Evolutionary conservation across 2,329 filamentous ascomycete species (phyloP).

Genomic region (Neopestalotiopsis sp.): DNA sequence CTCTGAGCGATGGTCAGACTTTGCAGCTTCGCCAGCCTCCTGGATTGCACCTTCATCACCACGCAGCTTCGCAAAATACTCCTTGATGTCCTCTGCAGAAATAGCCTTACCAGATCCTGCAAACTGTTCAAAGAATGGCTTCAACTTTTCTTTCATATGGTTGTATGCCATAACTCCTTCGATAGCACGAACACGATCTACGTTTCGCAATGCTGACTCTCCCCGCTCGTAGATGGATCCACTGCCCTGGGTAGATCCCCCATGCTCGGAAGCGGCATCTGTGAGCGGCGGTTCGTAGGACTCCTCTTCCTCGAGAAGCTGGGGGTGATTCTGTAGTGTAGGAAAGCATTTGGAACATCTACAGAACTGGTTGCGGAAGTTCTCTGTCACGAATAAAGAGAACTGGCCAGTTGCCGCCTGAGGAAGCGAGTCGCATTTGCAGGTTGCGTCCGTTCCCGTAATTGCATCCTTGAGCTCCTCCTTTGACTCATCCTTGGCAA

Average conservation of each 20-base stretch:
- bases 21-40: conserved; percentile 62
- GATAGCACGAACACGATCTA: conserved; percentile 92
- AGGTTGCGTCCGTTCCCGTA: conserved; percentile 38
- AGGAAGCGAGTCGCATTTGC: conserved; percentile 68
- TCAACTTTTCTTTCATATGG: conserved; percentile 93
- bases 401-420: conserved; percentile 62
- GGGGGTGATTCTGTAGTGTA: conserved; percentile 70
- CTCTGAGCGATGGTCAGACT: conserved; percentile 50
- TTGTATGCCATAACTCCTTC: conserved; percentile 99
- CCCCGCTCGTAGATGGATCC: conserved; percentile 88
- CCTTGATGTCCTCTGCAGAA: conserved; percentile 93
- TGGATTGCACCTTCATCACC: conserved; percentile 81
- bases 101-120: conserved; percentile 89
- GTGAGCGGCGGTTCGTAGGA: conserved; percentile 92
- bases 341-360: conserved; percentile 83
- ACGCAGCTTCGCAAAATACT: conserved; percentile 91
- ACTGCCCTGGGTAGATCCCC: conserved; percentile 67
- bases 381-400: conserved; percentile 80
- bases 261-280: conserved; percentile 59
- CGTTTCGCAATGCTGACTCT: conserved; percentile 87
- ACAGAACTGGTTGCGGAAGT: conserved; percentile 84
- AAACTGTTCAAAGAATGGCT: conserved; percentile 91
- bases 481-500: conserved; percentile 30
- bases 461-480: conserved; percentile 19
- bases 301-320: conserved; percentile 93